Evolutionary conservation across 495 filamentous ascomycete genomes (phyloP), one percentile per base, ranked within the genome.

Genomic region (Penicillium paradoxum): DNA sequence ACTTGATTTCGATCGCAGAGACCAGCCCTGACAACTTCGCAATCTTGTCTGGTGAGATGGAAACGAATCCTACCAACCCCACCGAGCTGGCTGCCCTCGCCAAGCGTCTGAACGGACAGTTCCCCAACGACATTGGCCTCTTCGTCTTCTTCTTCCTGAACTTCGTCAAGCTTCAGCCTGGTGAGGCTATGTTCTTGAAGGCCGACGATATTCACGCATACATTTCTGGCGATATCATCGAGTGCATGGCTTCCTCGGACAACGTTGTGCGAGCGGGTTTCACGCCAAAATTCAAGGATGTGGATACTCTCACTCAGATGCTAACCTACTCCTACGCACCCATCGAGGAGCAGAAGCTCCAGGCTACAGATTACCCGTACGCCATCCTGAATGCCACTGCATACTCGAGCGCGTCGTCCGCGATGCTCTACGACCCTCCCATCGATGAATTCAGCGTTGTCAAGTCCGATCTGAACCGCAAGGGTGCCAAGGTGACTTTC

Each of bases 191-290:
- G 78, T 98, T 97, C 73, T 74, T 98, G 19, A 89, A 88, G 60
- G 93, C 93, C 14, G 90, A 98, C 61, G 93, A 97, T 59, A 96
- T 97, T 54, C 93, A 98, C 65, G 93, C 93, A 17, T 98, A 98
- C 68, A 78, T 98, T 29, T 90, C 86, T 21, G 93, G 93, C 39
- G 93, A 98, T 53, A 96, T 98, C 60, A 90, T 98, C 59, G 93
- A 98, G 72, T 97, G 93, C 77, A 98, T 98, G 93, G 93, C 93
- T 1, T 87, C 89, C 18, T 95, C 89, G 30, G 93, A 98, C 74
- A 98, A 98, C 56, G 93, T 98, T 6, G 91, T 98, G 18, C 91
- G 93, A 29, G 93, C 93, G 2, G 93, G 93, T 17, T 91, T 98
- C 66, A 98, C 93, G 0, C 93, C 93, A 9, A 98, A 98, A 70